These are phyloP conservation scores for Neoascochyta sp. DNA, from an alignment of 2,329 filamentous ascomycete genomes.

Conservation along the genomic window DNA sequence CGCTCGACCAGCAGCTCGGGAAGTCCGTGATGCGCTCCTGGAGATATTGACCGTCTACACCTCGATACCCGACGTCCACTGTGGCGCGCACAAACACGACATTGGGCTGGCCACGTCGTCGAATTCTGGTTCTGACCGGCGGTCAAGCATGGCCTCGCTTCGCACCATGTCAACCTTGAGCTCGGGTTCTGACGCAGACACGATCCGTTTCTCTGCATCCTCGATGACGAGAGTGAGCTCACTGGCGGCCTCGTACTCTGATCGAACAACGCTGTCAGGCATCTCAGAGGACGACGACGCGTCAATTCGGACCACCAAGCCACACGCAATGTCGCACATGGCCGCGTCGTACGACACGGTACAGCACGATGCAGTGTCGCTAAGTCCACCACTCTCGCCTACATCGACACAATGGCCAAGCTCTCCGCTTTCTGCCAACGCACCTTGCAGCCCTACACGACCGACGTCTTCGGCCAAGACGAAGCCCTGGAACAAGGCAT, in stretches of 20 bases:
- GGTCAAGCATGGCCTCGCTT: constrained; percentile 27
- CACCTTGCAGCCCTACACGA: constrained; percentile 4
- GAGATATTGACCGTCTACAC: constrained; percentile 31
- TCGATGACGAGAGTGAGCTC: constrained; percentile 26
- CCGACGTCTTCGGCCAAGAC: constrained; percentile 2
- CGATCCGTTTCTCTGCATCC: constrained; percentile 24
- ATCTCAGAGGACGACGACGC: constrained; percentile 30
- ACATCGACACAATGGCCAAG: constrained; percentile 9
- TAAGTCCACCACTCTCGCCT: constrained; percentile 16
- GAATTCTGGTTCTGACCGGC: constrained; percentile 24
- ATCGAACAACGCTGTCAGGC: constrained; percentile 27
- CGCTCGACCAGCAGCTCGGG: constrained; percentile 41
- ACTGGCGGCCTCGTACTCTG: constrained; percentile 29
- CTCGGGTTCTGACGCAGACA: constrained; percentile 28
- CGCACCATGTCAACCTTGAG: constrained; percentile 30
- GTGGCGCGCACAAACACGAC: constrained; percentile 33
- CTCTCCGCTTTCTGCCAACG: constrained; percentile 5
- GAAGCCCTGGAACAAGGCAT: constrained; percentile 32
- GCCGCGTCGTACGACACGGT: constrained; percentile 15
- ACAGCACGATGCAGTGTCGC: no score
- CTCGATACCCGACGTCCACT: constrained; percentile 34
- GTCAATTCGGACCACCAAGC: constrained; percentile 27
- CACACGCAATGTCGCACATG: constrained; percentile 8
- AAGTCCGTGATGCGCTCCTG: constrained; percentile 40
- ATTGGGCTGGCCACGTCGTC: constrained; percentile 21